These are phyloP conservation scores for Venturia pyrina DNA, from an alignment of 2,329 filamentous ascomycete genomes.

Conservation along the genomic window DNA sequence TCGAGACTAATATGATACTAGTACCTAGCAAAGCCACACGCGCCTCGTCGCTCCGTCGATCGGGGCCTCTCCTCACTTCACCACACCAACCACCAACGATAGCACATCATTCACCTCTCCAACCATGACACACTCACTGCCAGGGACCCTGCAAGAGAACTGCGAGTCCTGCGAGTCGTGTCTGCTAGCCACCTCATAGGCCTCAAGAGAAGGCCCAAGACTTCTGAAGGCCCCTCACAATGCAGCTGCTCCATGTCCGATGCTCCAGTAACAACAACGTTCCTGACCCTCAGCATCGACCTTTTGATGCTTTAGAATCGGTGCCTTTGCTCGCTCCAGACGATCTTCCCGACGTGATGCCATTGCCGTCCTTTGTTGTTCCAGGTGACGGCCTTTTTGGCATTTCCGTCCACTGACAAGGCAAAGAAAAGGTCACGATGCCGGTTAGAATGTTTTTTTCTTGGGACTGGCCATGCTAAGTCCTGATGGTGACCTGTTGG, in stretches of 20 bases:
- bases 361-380: not conserved
- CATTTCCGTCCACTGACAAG: not conserved
- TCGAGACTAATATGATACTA: no score
- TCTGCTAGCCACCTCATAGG: not conserved
- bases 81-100: not conserved
- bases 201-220: not conserved
- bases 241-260: not conserved
- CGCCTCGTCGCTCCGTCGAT: not conserved
- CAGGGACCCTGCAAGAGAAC: not conserved
- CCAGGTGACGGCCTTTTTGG: not conserved
- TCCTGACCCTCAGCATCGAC: not conserved
- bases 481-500: not conserved
- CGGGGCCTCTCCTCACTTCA: not conserved
- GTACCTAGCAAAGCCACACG: not conserved
- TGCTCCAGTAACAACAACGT: constrained; percentile 3
- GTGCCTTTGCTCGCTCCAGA: not conserved
- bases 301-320: not conserved
- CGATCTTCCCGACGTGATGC: constrained; percentile 1
- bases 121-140: not conserved
- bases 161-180: not conserved
- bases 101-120: not conserved
- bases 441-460: not conserved
- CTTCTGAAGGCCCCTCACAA: not conserved
- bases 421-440: not conserved
- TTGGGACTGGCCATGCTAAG: not conserved